These are phyloP conservation scores for Eucalyptus sp. DNA, from an alignment of 345 rosid genomes.

Conservation along the genomic window DNA sequence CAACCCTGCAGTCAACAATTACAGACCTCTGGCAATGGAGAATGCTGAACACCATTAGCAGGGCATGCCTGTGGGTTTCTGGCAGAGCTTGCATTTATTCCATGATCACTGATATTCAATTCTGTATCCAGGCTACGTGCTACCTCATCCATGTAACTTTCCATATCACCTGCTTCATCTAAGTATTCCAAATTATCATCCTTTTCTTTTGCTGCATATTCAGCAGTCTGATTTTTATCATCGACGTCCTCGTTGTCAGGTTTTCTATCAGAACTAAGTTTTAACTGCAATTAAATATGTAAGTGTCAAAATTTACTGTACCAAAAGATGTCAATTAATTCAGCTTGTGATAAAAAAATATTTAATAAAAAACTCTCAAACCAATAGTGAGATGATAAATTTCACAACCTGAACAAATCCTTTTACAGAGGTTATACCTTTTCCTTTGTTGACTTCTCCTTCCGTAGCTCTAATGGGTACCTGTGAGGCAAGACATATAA, in stretches of 20 bases:
- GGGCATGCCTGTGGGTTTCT: constrained; percentile 18
- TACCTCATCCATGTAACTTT: constrained; percentile 32
- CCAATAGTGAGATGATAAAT: not conserved
- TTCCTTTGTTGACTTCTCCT: constrained; percentile 82
- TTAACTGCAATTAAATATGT: constrained; percentile 28
- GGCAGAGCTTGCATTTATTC: constrained; percentile 16
- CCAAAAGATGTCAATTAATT: not conserved
- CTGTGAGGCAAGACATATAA: constrained; percentile 10
- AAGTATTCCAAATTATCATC: constrained; percentile 8
- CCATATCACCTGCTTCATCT: constrained; percentile 28
- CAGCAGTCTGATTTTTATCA: constrained; percentile 31
- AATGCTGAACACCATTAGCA: constrained; percentile 31
- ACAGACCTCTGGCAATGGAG: constrained; percentile 68
- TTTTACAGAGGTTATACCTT: constrained; percentile 35
- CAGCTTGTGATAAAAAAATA: not conserved
- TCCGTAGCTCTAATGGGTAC: constrained; percentile 92
- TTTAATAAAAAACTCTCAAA: not conserved
- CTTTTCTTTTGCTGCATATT: constrained; percentile 13
- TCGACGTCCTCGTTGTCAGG: constrained; percentile 5
- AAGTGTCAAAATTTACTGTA: not conserved
- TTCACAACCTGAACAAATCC: not conserved
- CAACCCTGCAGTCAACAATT: not conserved
- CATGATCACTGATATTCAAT: constrained; percentile 22
- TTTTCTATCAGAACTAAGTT: constrained; percentile 37
- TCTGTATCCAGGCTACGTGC: constrained; percentile 32